Evolutionary conservation across 1,139 yeast species (phyloP).

Genomic region (Geotrichum armillariae): DNA sequence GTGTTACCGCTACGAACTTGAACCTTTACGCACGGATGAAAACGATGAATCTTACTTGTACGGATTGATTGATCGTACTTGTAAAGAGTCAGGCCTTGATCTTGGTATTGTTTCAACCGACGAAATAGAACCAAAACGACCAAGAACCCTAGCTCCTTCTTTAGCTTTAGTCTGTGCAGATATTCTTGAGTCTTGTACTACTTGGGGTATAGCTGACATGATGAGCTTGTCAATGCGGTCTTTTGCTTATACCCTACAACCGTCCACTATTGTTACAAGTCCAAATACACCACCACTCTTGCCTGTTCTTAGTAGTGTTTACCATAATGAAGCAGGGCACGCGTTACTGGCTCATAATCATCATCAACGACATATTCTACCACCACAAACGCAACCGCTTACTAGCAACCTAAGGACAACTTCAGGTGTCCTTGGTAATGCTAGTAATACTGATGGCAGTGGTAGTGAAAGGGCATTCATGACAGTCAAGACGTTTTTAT

Average conservation of each 20-base stretch:
- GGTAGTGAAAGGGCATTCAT: no score
- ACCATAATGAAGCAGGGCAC: no score
- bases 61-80: conserved; percentile 28
- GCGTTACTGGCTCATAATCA: no score
- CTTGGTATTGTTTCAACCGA: neutral
- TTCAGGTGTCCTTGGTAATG: neutral
- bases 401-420: neutral
- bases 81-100: conserved; percentile 29
- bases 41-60: conserved; percentile 27
- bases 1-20: conserved; percentile 36
- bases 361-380: neutral
- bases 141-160: conserved; percentile 33
- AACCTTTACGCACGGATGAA: neutral
- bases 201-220: conserved; percentile 36
- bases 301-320: no score
- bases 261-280: no score
- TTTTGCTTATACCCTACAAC: conserved; percentile 24
- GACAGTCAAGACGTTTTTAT: no score
- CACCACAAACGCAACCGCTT: neutral
- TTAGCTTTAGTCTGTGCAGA: conserved; percentile 35
- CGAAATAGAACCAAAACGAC: no score
- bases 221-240: conserved; percentile 32
- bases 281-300: no score
- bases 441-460: no score
- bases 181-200: conserved; percentile 29